Evolutionary conservation across 805 yeast species (phyloP).

Genomic region (Debaryomyces prosopidis): DNA sequence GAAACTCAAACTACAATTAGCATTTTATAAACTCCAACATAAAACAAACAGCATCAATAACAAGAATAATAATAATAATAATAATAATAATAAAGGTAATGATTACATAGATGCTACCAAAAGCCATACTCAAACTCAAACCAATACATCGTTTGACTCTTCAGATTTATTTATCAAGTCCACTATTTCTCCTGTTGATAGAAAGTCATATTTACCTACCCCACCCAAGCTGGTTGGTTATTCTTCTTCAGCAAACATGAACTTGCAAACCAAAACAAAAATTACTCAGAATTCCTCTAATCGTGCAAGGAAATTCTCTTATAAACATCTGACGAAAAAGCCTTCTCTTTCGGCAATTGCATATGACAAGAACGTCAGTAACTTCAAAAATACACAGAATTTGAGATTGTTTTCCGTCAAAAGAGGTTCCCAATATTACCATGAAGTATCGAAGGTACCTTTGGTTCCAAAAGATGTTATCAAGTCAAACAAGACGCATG

Average conservation of each 20-base stretch:
- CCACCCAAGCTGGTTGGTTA: slow-evolving; percentile 13
- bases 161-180: neutral
- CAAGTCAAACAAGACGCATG: neutral
- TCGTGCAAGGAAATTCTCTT: slow-evolving; percentile 1
- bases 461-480: neutral
- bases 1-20: slow-evolving; percentile 43
- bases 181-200: neutral
- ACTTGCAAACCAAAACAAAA: slow-evolving; percentile 17
- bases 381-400: slow-evolving; percentile 11
- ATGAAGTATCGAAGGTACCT: slow-evolving; percentile 1
- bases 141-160: slow-evolving; percentile 1
- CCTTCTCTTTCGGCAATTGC: slow-evolving; percentile 17
- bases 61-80: neutral
- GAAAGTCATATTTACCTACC: slow-evolving; percentile 12
- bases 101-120: neutral
- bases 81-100: neutral
- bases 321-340: neutral
- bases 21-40: slow-evolving; percentile 38
- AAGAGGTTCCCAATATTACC: slow-evolving; percentile 33
- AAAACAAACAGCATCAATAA: slow-evolving; percentile 6
- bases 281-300: neutral
- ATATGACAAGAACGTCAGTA: slow-evolving; percentile 5
- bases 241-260: slow-evolving; percentile 23
- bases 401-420: slow-evolving; percentile 41
- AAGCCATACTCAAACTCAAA: slow-evolving; percentile 2